Base-by-base conservation (phyloP, 495 filamentous ascomycete genomes). In the Xylaria sp. region DNA sequence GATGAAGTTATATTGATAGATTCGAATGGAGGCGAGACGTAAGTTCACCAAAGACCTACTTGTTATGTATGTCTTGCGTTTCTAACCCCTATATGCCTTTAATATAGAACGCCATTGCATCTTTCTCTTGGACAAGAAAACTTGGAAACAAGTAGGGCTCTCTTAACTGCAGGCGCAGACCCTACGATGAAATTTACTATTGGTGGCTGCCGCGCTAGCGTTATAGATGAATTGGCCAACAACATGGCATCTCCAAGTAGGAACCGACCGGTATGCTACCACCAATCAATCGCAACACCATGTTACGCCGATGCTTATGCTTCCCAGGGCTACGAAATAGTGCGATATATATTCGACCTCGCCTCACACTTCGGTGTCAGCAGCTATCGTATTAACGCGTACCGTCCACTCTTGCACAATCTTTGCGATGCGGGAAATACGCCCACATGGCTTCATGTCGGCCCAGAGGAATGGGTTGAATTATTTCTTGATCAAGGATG, bases 131-230 rank as follows among this genome's bases (percentile, higher is more conserved):
- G 61, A 64, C 37, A 46, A 26, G 29, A 64, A 6, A 46, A 44
- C 11, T 43, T 64, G 61, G 37, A 64, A 46, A 64, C 37, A 64
- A 37, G 35, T 46, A 44, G 7, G 15, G 35, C 19, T 44, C 61
- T 64, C 61, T 64, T 64, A 33, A 44, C 61, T 46, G 61, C 61
- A 64, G 17, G 17, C 44, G 61, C 61, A 64, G 61, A 64, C 61
- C 61, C 61, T 26, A 64, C 61, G 8, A 64, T 64, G 37, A 44
- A 44, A 46, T 43, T 64, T 37, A 43, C 35, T 64, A n/a, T 64
- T 33, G 33, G 61, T 19, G 9, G 37, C 40, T 33, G 44, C 14
- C 61, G 40, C 29, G 44, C 24, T 24, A 64, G 61, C 37, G 37
- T 64, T 37, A 40, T 64, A 64, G 61, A 64, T 64, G 61, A 24